Conservation (phyloP, 1,284 basidiomycete genomes). For the Malassezia slooffiae region DNA sequence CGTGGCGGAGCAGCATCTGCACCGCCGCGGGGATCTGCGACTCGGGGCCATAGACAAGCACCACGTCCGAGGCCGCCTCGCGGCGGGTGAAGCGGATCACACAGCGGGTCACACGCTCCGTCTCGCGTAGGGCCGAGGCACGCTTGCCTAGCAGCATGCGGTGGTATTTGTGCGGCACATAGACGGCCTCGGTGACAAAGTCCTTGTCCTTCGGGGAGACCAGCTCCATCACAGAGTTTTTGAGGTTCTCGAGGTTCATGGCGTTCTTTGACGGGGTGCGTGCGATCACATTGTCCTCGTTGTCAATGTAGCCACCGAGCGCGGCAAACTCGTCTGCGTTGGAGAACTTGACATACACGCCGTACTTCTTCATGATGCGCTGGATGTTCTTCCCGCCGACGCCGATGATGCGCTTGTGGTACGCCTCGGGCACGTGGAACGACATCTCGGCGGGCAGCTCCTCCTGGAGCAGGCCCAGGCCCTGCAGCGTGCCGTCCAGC, state of each 20-base stretch:
- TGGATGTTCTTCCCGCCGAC: conserved; percentile 97
- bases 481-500: conserved; percentile 62
- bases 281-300: conserved; percentile 96
- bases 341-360: conserved; percentile 98
- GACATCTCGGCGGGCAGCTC: conserved; percentile 97
- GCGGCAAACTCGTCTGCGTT: conserved; percentile 95
- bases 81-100: conserved; percentile 89
- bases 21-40: conserved; percentile 92
- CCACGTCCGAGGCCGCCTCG: conserved; percentile 78
- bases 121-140: conserved; percentile 90
- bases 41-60: conserved; percentile 90
- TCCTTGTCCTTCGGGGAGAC: conserved; percentile 98
- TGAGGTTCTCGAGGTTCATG: conserved; percentile 85
- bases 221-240: conserved; percentile 92
- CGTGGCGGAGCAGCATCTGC: conserved; percentile 85
- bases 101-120: conserved; percentile 91
- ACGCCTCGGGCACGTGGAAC: conserved; percentile 95
- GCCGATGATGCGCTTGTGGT: conserved; percentile 98
- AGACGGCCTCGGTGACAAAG: conserved; percentile 82
- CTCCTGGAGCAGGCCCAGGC: conserved; percentile 80
- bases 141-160: conserved; percentile 89
- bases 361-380: conserved; percentile 98
- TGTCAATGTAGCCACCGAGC: conserved; percentile 87
- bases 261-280: conserved; percentile 96
- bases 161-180: conserved; percentile 86